A percentile compares a stretch with the other conserved stretches of the same genome.
Evolutionary conservation across 2,329 filamentous ascomycete species (phyloP).

Genomic region (Pseudomassariella vexata): DNA sequence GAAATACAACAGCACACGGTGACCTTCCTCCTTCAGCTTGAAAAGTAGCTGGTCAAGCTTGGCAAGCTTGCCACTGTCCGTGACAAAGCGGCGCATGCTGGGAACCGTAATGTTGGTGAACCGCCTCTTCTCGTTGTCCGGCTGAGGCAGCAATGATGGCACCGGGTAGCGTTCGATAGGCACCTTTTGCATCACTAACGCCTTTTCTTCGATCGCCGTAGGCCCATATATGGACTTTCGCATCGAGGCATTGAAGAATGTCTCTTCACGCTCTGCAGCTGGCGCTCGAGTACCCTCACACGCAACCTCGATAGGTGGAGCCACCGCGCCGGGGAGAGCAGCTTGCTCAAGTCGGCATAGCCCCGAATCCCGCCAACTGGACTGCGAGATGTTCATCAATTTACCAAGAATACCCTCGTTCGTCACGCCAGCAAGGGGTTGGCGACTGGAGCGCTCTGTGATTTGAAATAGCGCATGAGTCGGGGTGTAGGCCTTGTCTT

Average conservation of each 20-base stretch:
- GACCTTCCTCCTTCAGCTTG: slow-evolving; percentile 83
- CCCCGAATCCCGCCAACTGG: slow-evolving; percentile 62
- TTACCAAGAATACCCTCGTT: slow-evolving; percentile 65
- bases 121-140: slow-evolving; percentile 73
- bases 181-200: slow-evolving; percentile 68
- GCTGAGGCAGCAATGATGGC: slow-evolving; percentile 64
- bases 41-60: slow-evolving; percentile 83
- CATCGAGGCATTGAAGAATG: slow-evolving; percentile 72
- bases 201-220: slow-evolving; percentile 59
- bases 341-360: slow-evolving; percentile 77
- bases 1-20: slow-evolving; percentile 96
- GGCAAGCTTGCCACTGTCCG: slow-evolving; percentile 92
- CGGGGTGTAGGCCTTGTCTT: slow-evolving; percentile 59
- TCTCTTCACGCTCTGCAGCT: slow-evolving; percentile 60
- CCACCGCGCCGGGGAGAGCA: slow-evolving; percentile 69
- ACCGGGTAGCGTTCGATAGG: slow-evolving; percentile 60
- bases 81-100: slow-evolving; percentile 96
- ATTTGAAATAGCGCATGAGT: slow-evolving; percentile 79
- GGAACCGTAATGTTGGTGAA: slow-evolving; percentile 91
- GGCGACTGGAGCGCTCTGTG: slow-evolving; percentile 59
- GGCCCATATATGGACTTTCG: slow-evolving; percentile 71
- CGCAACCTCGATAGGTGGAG: slow-evolving; percentile 77
- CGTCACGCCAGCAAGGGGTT: slow-evolving; percentile 63
- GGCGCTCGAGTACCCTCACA: slow-evolving; percentile 63
- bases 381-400: slow-evolving; percentile 72